Evolutionary conservation across 2,329 filamentous ascomycete genomes (phyloP), one percentile per base, ranked within the genome.

Genomic region (Botrytis porri): DNA sequence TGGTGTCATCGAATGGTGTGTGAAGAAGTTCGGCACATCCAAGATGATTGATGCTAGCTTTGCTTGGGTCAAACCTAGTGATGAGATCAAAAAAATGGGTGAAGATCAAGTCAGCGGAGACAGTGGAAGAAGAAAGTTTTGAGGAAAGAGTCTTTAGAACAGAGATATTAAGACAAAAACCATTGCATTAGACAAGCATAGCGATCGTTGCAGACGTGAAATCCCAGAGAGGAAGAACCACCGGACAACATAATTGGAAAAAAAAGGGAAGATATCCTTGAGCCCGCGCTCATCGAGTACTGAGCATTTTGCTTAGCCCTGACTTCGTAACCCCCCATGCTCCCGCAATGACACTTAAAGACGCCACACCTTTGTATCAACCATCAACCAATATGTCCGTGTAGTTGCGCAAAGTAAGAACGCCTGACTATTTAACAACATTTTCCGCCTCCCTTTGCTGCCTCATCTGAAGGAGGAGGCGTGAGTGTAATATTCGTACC

Each of bases 401-500:
- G 45, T 60, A 71, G 72, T 65, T 65, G 72, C 66, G 66, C 66
- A 66, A 54, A 70, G 72, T 71, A 73, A 73, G 66, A 73, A 71
- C 67, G 59, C 67, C 67, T 71, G 22, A 48, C 70, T 73, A 65
- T 82, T 86, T 89, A 95, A 84, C 93, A 96, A 85, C 93, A 96
- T 83, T 93, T 93, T 81, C 70, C 70, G 37, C 92, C 90, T 77
- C 89, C 87, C 88, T 97, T 95, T 80, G 89, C 87, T 79, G 93
- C 88, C 70, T 85, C 84, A 80, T 93, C 88, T 79, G 96, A 93
- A 78, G 92, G 89, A 69, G 93, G 90, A 85, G 95, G 94, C 88
- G 90, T 95, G 80, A 97, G 92, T 77, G 94, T 92, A 81, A 98
- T 93, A 82, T 93, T 94, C 79, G 90, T 91, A 80, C 93, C 92